Base-by-base conservation (phyloP, 1,284 basidiomycete genomes). In the Athelia sp. region DNA sequence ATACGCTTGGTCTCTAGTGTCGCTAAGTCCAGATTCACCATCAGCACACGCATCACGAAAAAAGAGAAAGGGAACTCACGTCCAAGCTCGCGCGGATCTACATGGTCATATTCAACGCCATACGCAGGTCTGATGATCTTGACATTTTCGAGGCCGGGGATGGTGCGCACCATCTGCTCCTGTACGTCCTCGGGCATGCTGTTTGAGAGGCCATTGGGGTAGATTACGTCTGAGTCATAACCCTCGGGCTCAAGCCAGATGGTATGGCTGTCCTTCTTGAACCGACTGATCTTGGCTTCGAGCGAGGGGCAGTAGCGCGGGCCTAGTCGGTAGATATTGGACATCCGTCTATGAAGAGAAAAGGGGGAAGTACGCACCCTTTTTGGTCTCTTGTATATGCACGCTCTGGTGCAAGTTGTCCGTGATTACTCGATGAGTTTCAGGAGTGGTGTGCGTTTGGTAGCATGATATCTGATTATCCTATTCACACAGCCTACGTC, bases 211-310 rank as follows among this genome's bases (percentile, higher is more conserved):
- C 93, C 93, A 53, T 93, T 93, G 1, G 93, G 93, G 61, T 96
- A 96, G 44, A 95, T 85, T 3, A 95, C 63, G 49, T 89, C 86
- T 84, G 58, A 90, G 54, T 91, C 87, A 53, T 90, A 91, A 0
- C 93, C 93, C 63, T 95, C 93, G 0, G 92, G 93, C 60, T 96
- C 93, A 3, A 96, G 73, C 92, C 92, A 95, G 26, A 95, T 78
- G 1, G 72, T 83, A 60, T 96, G 93, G 13, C 70, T 70, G 2
- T 72, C 65, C 63, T 90, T 92, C 50, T 88, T 69, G 61, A 95
- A 95, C 9, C 90, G 79, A 26, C 82, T 72, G 8, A 95, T 81
- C 62, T 96, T 96, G 15, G 90, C 81, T 62, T 96, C 93, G 1
- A 96, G 75, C 1, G 90, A 93, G 1, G 93, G 93, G 57, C 93